A percentile compares a stretch with the other conserved stretches of the same genome.
Evolutionary conservation across 164 flowering plant genomes (phyloP).

Genomic region (Protea cynaroides): DNA sequence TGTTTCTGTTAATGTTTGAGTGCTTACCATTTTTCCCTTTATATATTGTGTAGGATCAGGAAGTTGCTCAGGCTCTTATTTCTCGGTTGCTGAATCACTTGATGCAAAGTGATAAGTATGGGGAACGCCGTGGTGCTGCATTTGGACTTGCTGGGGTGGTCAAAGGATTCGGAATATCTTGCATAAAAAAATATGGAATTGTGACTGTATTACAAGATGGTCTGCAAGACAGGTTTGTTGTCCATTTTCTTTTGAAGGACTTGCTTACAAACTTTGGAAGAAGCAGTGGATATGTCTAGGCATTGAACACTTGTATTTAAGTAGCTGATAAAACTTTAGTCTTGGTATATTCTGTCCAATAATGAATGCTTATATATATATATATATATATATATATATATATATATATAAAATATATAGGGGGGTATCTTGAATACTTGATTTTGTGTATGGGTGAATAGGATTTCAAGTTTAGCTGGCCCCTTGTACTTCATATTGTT

Average conservation of each 20-base stretch:
- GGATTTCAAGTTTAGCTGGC: too few species aligned
- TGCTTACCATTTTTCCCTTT: neutral
- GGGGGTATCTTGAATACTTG: too few species aligned
- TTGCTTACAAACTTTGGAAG: neutral
- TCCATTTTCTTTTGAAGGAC: neutral
- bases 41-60: constrained; percentile 39
- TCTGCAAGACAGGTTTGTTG: constrained; percentile 69
- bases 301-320: too few species aligned
- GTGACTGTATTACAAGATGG: constrained; percentile 46
- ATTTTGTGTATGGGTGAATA: too few species aligned
- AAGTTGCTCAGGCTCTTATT: constrained; percentile 73
- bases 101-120: constrained; percentile 95
- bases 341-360: too few species aligned
- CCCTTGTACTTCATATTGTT: too few species aligned
- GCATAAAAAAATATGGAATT: constrained; percentile 78
- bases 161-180: constrained; percentile 86
- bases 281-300: too few species aligned
- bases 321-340: too few species aligned
- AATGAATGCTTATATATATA: too few species aligned
- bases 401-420: too few species aligned
- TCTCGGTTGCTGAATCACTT: constrained; percentile 70
- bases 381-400: too few species aligned
- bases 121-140: constrained; percentile 99
- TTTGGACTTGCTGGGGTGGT: constrained; percentile 97
- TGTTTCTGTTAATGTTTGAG: neutral